Percentiles rank a stretch among this genome's conserved stretches.
Evolutionary conservation across 73 alveolate genomes (phyloP).

Genomic region (Effrenium voratum): DNA sequence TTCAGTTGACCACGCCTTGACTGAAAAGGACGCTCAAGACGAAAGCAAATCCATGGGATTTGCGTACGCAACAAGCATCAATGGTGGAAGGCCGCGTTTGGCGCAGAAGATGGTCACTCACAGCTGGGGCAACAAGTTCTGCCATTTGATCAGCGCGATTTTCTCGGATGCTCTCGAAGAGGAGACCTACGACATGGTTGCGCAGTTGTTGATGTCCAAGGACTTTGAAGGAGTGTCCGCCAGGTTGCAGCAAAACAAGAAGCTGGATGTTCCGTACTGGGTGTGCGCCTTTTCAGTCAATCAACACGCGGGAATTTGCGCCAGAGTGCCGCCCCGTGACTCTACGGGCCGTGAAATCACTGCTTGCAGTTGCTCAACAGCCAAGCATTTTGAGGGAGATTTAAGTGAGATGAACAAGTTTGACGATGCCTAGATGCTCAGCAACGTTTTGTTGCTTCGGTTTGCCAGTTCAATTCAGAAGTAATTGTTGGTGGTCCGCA

Average conservation of each 20-base stretch:
- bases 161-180: conserved; percentile 67
- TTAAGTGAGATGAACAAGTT: conserved; percentile 62
- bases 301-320: conserved; percentile 73
- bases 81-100: neutral
- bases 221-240: neutral
- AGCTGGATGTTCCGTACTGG: conserved; percentile 4
- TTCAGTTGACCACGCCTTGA: no score
- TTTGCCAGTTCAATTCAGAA: no score
- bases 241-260: neutral
- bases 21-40: no score
- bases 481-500: no score
- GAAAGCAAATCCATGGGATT: no score
- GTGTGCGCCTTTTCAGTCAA: conserved; percentile 73
- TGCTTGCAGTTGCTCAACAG: conserved; percentile 9
- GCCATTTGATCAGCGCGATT: conserved; percentile 70
- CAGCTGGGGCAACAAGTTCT: conserved; percentile 39
- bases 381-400: neutral
- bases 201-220: neutral
- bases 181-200: conserved; percentile 54
- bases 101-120: conserved; percentile 75
- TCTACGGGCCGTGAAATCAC: neutral
- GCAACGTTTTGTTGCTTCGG: no score
- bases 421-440: no score
- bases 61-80: conserved; percentile 29
- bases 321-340: neutral